A percentile compares a stretch with the other conserved stretches of the same genome.
Evolutionary conservation across 2,329 filamentous ascomycete genomes (phyloP).

Genomic region (Myriosclerotinia duriaeana): DNA sequence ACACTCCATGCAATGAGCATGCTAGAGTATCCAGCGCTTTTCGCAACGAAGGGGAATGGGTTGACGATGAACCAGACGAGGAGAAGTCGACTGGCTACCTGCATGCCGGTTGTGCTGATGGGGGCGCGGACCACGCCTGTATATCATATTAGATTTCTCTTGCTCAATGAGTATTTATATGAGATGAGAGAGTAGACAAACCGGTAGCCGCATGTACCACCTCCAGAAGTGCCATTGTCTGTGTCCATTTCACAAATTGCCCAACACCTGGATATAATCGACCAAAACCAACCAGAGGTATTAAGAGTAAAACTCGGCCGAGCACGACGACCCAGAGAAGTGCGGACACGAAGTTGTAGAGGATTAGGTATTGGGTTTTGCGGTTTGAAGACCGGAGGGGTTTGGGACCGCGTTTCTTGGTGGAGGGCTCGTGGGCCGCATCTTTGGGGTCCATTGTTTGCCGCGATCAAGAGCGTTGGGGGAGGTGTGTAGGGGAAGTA

Average conservation of each 20-base stretch:
- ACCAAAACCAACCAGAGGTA: conserved; percentile 54
- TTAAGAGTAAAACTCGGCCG: conserved; percentile 59
- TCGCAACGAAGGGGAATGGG: conserved; percentile 66
- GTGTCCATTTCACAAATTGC: conserved; percentile 72
- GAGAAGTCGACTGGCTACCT: conserved; percentile 82
- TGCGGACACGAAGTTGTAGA: conserved; percentile 81
- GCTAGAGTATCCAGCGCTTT: conserved; percentile 63
- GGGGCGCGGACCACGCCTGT: conserved; percentile 82
- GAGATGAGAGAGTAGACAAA: conserved; percentile 44
- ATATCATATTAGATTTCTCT: conserved; percentile 25
- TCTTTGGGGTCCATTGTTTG: conserved; percentile 29
- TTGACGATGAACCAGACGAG: conserved; percentile 84
- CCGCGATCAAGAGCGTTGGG: not conserved
- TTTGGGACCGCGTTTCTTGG: conserved; percentile 33
- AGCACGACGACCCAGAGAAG: conserved; percentile 78
- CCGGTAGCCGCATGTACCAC: conserved; percentile 77
- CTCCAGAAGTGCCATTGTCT: conserved; percentile 81
- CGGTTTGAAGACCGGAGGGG: conserved; percentile 44
- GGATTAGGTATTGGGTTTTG: conserved; percentile 70
- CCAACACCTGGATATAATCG: conserved; percentile 63
- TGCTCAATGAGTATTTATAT: not conserved
- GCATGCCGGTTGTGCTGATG: conserved; percentile 81
- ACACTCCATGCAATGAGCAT: conserved; percentile 87
- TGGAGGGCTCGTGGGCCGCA: conserved; percentile 1
- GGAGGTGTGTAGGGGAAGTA: not conserved